phyloP scores from a whole-genome alignment of 306 rosid genomes.

The Psophocarpus tetragonolobus region DNA sequence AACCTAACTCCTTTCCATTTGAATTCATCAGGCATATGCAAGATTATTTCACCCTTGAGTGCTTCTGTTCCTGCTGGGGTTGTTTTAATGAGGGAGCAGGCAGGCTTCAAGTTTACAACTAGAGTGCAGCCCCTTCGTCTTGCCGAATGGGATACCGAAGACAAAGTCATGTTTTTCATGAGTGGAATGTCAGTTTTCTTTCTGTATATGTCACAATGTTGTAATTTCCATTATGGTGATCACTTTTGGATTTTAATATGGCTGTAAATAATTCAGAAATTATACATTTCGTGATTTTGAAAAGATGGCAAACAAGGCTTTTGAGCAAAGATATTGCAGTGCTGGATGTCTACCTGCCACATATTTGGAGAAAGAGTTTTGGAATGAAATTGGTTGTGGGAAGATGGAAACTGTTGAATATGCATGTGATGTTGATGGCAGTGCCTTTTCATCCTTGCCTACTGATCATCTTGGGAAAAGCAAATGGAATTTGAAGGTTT shows the following conservation, averaged over 20 bases:
- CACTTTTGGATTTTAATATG: slow-evolving; percentile 34
- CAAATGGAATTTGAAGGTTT: slow-evolving; percentile 89
- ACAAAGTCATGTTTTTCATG: slow-evolving; percentile 75
- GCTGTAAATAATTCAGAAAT: slow-evolving; percentile 54
- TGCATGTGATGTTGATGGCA: slow-evolving; percentile 89
- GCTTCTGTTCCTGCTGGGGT: slow-evolving; percentile 85
- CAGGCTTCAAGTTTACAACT: slow-evolving; percentile 79
- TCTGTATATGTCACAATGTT: neutral
- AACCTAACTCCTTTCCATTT: neutral
- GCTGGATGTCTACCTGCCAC: slow-evolving; percentile 68
- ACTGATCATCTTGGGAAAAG: slow-evolving; percentile 73
- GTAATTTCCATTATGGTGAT: neutral
- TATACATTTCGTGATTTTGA: slow-evolving; percentile 75
- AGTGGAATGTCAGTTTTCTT: slow-evolving; percentile 65
- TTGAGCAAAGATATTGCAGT: slow-evolving; percentile 70
- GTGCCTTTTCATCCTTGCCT: slow-evolving; percentile 77
- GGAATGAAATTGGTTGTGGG: slow-evolving; percentile 83
- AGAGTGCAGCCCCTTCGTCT: slow-evolving; percentile 88
- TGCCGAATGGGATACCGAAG: slow-evolving; percentile 84
- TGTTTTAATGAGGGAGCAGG: slow-evolving; percentile 72
- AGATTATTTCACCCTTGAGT: slow-evolving; percentile 71
- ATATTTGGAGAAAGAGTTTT: slow-evolving; percentile 76
- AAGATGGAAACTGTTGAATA: slow-evolving; percentile 82
- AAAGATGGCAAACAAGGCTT: slow-evolving; percentile 87
- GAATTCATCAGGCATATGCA: slow-evolving; percentile 63